These are phyloP conservation scores for Coprinopsis sp. DNA, from an alignment of 768 basidiomycete genomes.

Conservation along the genomic window DNA sequence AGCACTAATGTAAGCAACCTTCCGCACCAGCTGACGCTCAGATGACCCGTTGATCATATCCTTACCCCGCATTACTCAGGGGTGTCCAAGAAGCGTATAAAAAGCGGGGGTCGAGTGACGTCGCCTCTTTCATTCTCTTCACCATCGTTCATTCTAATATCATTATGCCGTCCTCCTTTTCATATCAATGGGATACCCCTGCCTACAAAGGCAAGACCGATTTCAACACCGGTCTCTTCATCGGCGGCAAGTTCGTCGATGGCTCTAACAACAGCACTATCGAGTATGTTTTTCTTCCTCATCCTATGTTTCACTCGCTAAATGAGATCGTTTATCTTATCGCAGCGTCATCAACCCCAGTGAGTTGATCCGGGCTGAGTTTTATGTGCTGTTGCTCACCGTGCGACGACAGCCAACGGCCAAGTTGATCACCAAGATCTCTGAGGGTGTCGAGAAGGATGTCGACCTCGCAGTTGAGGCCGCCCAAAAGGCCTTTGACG, in stretches of 20 bases:
- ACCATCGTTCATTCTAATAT: neutral
- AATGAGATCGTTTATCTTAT: conserved; percentile 11
- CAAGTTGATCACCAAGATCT: conserved; percentile 51
- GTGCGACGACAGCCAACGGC: conserved; percentile 49
- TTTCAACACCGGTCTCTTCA: conserved; percentile 68
- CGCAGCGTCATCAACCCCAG: conserved; percentile 54
- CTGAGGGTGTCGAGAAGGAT: conserved; percentile 62
- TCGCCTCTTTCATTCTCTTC: too few species aligned
- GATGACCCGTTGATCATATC: too few species aligned
- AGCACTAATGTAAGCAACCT: too few species aligned
- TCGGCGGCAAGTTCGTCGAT: conserved; percentile 63
- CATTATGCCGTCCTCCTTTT: conserved; percentile 31
- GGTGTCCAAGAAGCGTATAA: too few species aligned
- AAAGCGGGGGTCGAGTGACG: too few species aligned
- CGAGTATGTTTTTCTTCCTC: conserved; percentile 42
- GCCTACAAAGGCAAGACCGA: conserved; percentile 54
- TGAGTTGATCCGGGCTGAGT: conserved; percentile 17
- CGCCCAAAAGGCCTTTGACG: conserved; percentile 26
- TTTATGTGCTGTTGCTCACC: neutral
- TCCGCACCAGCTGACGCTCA: too few species aligned
- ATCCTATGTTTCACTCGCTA: conserved; percentile 1
- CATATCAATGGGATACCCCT: conserved; percentile 48
- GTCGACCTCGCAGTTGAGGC: conserved; percentile 69
- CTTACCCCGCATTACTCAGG: too few species aligned
- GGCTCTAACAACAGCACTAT: conserved; percentile 51